Evolutionary conservation across 148 eudicot genomes (phyloP).

Genomic region (Arctostaphylos glauca): DNA sequence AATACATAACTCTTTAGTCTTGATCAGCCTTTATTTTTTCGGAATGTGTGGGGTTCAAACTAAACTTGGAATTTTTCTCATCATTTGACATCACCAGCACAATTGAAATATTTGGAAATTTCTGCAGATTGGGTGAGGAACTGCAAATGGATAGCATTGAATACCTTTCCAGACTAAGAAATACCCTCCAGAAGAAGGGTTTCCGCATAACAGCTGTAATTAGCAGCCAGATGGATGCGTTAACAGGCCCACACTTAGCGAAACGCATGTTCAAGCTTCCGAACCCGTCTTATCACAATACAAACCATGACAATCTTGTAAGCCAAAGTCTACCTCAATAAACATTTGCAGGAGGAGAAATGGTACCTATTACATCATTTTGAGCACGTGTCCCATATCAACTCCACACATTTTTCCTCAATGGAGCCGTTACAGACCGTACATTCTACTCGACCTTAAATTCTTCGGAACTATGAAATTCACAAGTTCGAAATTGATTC

Average conservation of each 20-base stretch:
- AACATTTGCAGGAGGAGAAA: background rate
- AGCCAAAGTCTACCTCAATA: background rate
- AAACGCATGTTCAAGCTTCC: slow-evolving; percentile 35
- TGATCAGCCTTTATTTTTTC: background rate
- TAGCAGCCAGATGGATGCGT: slow-evolving; percentile 42
- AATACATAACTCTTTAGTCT: background rate
- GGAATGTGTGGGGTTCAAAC: background rate
- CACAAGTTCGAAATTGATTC: background rate
- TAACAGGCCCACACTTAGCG: slow-evolving; percentile 20
- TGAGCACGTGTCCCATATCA: background rate
- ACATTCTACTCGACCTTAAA: background rate
- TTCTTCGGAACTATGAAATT: background rate
- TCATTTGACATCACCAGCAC: background rate
- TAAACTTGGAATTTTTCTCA: background rate
- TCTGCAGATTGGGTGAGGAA: slow-evolving; percentile 32
- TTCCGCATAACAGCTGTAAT: slow-evolving; percentile 24
- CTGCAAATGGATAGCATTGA: slow-evolving; percentile 25
- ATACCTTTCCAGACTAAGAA: slow-evolving; percentile 27
- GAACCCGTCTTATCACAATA: slow-evolving; percentile 12
- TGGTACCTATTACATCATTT: background rate
- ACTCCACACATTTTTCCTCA: background rate
- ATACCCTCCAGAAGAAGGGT: slow-evolving; percentile 19
- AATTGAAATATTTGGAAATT: background rate
- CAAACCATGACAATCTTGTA: background rate
- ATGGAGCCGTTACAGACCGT: background rate